Evolutionary conservation across 23 red algal species (phyloP).

Genomic region (Gracilaria gracilis): DNA sequence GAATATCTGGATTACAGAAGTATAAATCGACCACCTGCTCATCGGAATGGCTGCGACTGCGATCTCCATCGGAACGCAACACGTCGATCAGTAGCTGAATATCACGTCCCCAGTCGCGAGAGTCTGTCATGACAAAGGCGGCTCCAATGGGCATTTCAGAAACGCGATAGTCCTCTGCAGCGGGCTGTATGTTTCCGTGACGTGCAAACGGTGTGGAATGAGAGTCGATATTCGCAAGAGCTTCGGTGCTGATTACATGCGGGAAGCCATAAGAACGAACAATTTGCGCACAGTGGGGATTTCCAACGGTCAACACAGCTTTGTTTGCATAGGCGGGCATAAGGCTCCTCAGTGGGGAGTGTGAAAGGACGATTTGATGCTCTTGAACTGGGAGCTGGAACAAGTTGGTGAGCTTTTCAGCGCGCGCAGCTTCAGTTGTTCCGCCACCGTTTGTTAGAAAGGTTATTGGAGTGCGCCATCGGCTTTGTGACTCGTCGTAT

Average conservation of each 20-base stretch:
- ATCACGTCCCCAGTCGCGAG: conserved; percentile 85
- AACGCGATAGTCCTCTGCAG: conserved; percentile 24
- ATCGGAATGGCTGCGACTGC: not conserved
- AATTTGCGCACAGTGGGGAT: conserved; percentile 52
- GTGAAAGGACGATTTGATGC: conserved; percentile 75
- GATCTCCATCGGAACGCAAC: conserved; percentile 45
- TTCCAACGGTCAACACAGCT: conserved; percentile 72
- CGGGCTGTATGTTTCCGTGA: conserved; percentile 18
- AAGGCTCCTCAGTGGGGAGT: conserved; percentile 67
- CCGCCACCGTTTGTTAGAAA: conserved; percentile 92
- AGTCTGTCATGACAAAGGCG: conserved; percentile 81
- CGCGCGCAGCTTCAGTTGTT: conserved; percentile 63
- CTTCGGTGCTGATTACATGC: conserved; percentile 29
- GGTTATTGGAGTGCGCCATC: conserved; percentile 51
- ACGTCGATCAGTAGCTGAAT: conserved; percentile 82
- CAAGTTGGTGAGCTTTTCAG: conserved; percentile 60
- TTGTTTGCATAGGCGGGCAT: not conserved
- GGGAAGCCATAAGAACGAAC: conserved; percentile 78
- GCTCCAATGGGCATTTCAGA: conserved; percentile 49
- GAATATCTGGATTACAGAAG: conserved; percentile 81
- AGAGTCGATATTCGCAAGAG: conserved; percentile 14
- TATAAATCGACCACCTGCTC: conserved; percentile 57
- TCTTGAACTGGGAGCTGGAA: conserved; percentile 41
- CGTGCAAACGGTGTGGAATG: conserved; percentile 47
- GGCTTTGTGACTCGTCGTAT: conserved; percentile 3